A percentile compares a stretch with the other conserved stretches of the same genome.
phyloP scores from a whole-genome alignment of 257 asterid species.

The Capsicum chinense region DNA sequence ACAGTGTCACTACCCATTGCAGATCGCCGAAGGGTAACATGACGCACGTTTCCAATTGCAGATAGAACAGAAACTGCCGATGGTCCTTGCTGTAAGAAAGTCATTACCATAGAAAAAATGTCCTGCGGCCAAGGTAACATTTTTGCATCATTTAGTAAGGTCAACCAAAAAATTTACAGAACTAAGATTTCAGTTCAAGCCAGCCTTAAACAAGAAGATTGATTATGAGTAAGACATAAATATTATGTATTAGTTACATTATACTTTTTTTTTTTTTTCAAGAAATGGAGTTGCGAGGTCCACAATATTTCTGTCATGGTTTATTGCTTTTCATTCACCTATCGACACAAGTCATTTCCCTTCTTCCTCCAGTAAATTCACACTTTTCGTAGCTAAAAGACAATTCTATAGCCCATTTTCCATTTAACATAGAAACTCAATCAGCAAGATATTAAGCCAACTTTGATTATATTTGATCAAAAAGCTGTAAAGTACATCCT shows the following conservation, averaged over 20 bases:
- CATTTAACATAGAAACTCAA: not conserved
- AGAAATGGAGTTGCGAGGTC: not conserved
- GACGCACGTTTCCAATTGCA: no score
- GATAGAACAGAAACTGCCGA: no score
- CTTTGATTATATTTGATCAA: not conserved
- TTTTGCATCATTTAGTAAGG: conserved; percentile 6
- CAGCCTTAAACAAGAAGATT: not conserved
- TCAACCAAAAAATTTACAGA: not conserved
- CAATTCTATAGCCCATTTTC: not conserved
- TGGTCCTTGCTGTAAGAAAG: no score
- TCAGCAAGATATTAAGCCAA: not conserved
- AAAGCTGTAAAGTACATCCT: conserved; percentile 14
- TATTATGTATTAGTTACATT: not conserved
- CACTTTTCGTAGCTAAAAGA: not conserved
- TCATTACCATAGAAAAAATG: conserved; percentile 53
- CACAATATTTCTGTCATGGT: not conserved
- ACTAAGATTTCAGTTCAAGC: not conserved
- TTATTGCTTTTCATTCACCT: no score
- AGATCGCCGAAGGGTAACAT: no score
- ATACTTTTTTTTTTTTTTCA: not conserved
- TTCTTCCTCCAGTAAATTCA: no score
- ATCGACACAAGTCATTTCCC: no score
- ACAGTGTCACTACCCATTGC: no score
- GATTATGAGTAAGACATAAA: not conserved
- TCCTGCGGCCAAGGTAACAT: conserved; percentile 54